phyloP scores from a whole-genome alignment of 148 eudicot species.

The Chenopodium album region DNA sequence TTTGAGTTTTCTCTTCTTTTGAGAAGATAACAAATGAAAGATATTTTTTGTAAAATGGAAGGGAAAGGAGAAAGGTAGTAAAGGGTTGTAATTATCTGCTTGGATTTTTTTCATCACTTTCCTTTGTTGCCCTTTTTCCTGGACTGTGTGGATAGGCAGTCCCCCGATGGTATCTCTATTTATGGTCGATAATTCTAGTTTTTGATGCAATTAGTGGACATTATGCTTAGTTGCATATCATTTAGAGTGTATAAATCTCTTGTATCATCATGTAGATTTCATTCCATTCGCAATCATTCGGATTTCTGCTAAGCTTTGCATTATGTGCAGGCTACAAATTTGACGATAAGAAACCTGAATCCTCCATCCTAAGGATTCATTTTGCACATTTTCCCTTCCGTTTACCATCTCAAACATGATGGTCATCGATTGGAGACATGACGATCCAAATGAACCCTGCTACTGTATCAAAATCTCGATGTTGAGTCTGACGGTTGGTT shows the following conservation, averaged over 20 bases:
- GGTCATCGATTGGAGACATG: constrained; percentile 29
- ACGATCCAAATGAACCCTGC: constrained; percentile 10
- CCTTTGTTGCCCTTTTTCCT: not conserved
- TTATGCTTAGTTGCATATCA: not conserved
- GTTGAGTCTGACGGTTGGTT: not conserved
- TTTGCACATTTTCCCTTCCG: constrained; percentile 91
- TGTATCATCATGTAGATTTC: not conserved
- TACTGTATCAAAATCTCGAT: not conserved
- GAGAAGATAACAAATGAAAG: not conserved
- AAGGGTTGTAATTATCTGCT: not conserved
- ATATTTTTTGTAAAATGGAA: not conserved
- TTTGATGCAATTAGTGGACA: not conserved
- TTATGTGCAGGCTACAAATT: constrained; percentile 75
- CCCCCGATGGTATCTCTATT: not conserved
- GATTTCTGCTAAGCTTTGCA: not conserved
- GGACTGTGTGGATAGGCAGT: not conserved
- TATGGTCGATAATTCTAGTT: not conserved
- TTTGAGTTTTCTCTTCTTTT: not conserved
- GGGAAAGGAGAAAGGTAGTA: not conserved
- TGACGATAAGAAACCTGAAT: constrained; percentile 72
- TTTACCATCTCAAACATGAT: constrained; percentile 48
- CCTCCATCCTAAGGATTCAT: constrained; percentile 57
- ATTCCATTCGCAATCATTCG: not conserved
- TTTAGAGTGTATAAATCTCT: not conserved
- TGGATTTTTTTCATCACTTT: not conserved